A percentile compares a stretch with the other conserved stretches of the same genome.
Conservation (phyloP, 192 early-diverging fungal species). For the Coemansia sp. region DNA sequence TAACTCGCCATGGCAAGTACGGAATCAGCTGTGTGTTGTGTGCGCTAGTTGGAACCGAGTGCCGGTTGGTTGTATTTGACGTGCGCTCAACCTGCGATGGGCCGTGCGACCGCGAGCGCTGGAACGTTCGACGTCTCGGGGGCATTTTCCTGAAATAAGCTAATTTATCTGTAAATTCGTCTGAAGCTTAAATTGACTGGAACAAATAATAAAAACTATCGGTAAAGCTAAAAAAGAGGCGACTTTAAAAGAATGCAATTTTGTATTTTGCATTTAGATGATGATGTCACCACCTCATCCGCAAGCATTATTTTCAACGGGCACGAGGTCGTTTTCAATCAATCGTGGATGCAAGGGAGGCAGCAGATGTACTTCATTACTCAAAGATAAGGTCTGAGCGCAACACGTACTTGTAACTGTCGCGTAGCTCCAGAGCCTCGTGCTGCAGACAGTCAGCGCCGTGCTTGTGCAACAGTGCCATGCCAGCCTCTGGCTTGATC, state of each 20-base stretch:
- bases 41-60: neutral
- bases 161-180: neutral
- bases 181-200: neutral
- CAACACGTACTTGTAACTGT: conserved; percentile 61
- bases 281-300: conserved; percentile 4
- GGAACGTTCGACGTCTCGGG: conserved; percentile 10
- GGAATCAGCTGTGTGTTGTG: conserved; percentile 44
- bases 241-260: no score
- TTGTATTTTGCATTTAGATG: neutral
- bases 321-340: neutral
- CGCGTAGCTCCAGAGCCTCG: conserved; percentile 55
- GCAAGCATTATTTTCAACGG: neutral
- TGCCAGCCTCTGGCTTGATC: conserved; percentile 57
- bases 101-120: conserved; percentile 32
- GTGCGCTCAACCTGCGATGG: neutral
- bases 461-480: conserved; percentile 62
- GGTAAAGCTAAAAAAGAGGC: neutral
- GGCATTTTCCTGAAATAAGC: neutral
- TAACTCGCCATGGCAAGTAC: conserved; percentile 50
- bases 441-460: conserved; percentile 64
- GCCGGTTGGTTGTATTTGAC: neutral
- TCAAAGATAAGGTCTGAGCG: conserved; percentile 60
- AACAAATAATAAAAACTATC: neutral
- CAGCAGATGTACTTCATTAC: neutral
- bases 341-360: neutral